Evolutionary conservation across 176 grass and related monocot species (phyloP), one percentile per base, ranked within the genome.

Genomic region (Dendrocalamus sinicus): DNA sequence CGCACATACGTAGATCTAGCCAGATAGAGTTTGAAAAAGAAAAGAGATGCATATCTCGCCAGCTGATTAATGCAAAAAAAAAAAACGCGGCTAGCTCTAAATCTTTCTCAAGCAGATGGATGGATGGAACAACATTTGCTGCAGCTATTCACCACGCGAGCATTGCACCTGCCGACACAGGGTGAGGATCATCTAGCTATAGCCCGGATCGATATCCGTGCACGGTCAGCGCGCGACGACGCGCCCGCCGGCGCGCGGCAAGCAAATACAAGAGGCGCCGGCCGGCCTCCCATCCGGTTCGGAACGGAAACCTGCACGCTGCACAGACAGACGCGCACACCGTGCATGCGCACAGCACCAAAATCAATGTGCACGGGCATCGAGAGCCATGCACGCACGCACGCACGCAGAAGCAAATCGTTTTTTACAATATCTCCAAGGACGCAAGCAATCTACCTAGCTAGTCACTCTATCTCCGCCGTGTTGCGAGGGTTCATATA

Each of bases 191-290:
- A 30, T 64, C 14, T 30, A 9, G 19, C 1, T 54, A 19, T 54
- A 54, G 15, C 47, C 43, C 65, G 77, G 77, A 17, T 17, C 22
- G n/a, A 2, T 65, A 5, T 66, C 63, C 45, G 67, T 40, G 50
- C 39, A 39, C 8, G 17, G 48, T n/a, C 57, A 5, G 51, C 60
- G 32, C 23, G 30, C 54, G 24, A 44, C 55, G 68, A 61, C 55
- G 45, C 24, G 83, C 45, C 7, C 51, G 50, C 43, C 7, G 40
- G 51, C 60, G 22, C 23, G 39, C 22, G 17, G 60, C 79, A 32
- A 14, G 73, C 71, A 30, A 67, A 83, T 62, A 65, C 46, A 70
- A 43, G 71, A 1, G 58, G 82, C 45, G 70, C 70, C 70, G 32
- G 32, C 32, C 32, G 3, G 69, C 26, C 57, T 41, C 57, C 67